Evolutionary conservation across 2,329 filamentous ascomycete genomes (phyloP).

Genomic region (Talaromyces funiculosus): DNA sequence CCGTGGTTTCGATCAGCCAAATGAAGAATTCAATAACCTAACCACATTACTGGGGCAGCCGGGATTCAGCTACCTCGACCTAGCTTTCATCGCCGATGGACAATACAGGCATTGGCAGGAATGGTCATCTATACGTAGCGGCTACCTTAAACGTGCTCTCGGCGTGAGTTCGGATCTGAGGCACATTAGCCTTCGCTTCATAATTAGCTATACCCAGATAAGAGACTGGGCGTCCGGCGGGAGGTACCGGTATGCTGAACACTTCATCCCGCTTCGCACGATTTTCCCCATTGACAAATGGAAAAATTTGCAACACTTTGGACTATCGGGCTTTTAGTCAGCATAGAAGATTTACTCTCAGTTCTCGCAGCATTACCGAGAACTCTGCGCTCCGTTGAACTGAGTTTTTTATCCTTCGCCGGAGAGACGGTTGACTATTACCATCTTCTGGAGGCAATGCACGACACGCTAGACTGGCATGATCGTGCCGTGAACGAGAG

Average conservation of each 20-base stretch:
- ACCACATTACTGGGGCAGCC: background rate
- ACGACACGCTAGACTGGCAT: background rate
- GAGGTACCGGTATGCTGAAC: background rate
- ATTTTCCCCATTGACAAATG: conserved; percentile 29
- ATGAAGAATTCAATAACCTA: background rate
- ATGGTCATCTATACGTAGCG: conserved; percentile 2
- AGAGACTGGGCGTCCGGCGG: no score
- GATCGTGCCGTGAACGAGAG: background rate
- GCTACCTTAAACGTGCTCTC: conserved; percentile 1
- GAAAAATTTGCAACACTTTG: conserved; percentile 27
- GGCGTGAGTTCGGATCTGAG: background rate
- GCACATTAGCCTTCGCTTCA: background rate
- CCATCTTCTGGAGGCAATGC: background rate
- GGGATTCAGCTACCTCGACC: conserved; percentile 23
- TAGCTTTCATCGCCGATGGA: conserved; percentile 19
- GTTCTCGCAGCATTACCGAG: conserved; percentile 24
- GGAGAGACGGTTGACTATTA: background rate
- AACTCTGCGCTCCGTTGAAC: conserved; percentile 27
- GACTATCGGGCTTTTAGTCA: conserved; percentile 25
- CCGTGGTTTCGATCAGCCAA: background rate
- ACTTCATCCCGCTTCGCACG: conserved; percentile 16
- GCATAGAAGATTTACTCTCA: conserved; percentile 22
- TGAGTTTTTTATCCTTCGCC: conserved; percentile 28
- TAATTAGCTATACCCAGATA: background rate
- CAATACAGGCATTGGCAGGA: background rate